Percentiles rank a stretch among this genome's conserved stretches.
Conservation (phyloP, 2,329 filamentous ascomycete genomes). For the Dactylonectria macrodidyma region DNA sequence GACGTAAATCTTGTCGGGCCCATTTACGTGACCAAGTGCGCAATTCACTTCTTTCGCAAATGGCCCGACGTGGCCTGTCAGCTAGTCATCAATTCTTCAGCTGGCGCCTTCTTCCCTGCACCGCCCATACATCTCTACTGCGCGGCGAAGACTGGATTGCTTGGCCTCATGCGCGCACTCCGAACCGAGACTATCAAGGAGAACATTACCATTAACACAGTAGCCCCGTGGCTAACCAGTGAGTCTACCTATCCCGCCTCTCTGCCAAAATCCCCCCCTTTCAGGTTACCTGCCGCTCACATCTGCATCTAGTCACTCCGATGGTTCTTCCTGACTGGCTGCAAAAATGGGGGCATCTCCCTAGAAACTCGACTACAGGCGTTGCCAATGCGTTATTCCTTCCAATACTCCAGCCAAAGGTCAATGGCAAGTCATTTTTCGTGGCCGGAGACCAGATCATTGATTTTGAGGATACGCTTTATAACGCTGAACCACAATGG, state of each 20-base stretch:
- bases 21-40: not conserved
- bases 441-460: slow-evolving; percentile 5
- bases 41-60: slow-evolving; percentile 5
- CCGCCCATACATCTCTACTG: slow-evolving; percentile 12
- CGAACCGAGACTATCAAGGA: slow-evolving; percentile 2
- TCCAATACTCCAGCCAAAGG: slow-evolving; percentile 3
- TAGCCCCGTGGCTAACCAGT: slow-evolving; percentile 5
- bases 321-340: slow-evolving; percentile 9
- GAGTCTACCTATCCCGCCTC: not conserved
- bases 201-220: slow-evolving; percentile 7
- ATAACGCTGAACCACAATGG: slow-evolving; percentile 6
- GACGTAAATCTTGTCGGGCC: slow-evolving; percentile 10
- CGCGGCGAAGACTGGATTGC: slow-evolving; percentile 1
- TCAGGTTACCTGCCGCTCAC: not conserved
- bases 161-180: slow-evolving; percentile 9
- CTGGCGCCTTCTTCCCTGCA: slow-evolving; percentile 10
- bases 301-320: not conserved
- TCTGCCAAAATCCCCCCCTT: not conserved
- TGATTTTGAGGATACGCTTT: not conserved
- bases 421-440: slow-evolving; percentile 12
- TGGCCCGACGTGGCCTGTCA: slow-evolving; percentile 7
- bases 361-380: not conserved
- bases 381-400: slow-evolving; percentile 7
- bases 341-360: not conserved
- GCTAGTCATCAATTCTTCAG: slow-evolving; percentile 6